Conservation (phyloP, 495 filamentous ascomycete genomes). For the Xylaria sp. region DNA sequence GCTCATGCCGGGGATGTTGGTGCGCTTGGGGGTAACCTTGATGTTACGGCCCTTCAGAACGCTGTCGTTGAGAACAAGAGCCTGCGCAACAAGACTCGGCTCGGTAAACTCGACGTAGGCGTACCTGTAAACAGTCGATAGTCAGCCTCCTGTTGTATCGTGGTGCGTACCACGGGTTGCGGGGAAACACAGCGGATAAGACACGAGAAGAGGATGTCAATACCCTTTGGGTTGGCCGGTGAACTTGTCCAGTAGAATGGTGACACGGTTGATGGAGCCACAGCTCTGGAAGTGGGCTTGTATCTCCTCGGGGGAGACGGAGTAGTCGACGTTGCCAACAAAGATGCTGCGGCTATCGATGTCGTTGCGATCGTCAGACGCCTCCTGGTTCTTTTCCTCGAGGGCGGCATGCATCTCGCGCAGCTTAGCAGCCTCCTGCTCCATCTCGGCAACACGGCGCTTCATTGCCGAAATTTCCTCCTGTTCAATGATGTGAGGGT, state of each 20-base stretch:
- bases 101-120: slow-evolving; percentile 99
- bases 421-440: slow-evolving; percentile 94
- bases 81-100: slow-evolving; percentile 89
- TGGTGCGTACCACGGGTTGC: not conserved
- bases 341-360: slow-evolving; percentile 96
- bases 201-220: slow-evolving; percentile 40
- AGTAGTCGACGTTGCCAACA: slow-evolving; percentile 99
- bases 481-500: slow-evolving; percentile 38
- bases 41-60: slow-evolving; percentile 93
- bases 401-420: slow-evolving; percentile 94
- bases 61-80: slow-evolving; percentile 94
- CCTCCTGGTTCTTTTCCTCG: slow-evolving; percentile 81
- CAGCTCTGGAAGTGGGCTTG: slow-evolving; percentile 99
- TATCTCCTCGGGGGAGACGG: slow-evolving; percentile 96
- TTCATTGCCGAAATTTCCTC: slow-evolving; percentile 99
- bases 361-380: slow-evolving; percentile 93
- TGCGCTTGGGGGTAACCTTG: slow-evolving; percentile 98
- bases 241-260: slow-evolving; percentile 97
- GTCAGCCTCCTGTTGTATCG: slow-evolving; percentile 38
- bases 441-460: slow-evolving; percentile 97
- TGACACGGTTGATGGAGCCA: slow-evolving; percentile 97
- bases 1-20: slow-evolving; percentile 93
- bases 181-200: not conserved
- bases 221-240: slow-evolving; percentile 98
- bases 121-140: slow-evolving; percentile 71